These are phyloP conservation scores for Nakaseomyces kungkrabaensis DNA, from an alignment of 1,139 yeast genomes.

Conservation along the genomic window DNA sequence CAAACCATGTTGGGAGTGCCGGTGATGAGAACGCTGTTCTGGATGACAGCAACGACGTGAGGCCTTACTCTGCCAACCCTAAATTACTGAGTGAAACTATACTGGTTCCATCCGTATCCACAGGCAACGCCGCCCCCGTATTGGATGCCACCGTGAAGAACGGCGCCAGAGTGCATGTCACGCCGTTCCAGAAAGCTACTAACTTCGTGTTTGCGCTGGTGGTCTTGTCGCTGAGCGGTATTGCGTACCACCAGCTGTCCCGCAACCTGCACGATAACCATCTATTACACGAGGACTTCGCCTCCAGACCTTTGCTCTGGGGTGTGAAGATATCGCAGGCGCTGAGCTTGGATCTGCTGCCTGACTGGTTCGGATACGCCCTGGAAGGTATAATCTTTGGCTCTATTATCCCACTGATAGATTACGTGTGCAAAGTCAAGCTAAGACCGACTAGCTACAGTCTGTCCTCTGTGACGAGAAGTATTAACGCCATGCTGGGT, in stretches of 20 bases:
- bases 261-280: slow-evolving; percentile 44
- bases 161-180: background rate
- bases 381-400: slow-evolving; percentile 58
- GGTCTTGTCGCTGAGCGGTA: slow-evolving; percentile 39
- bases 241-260: slow-evolving; percentile 41
- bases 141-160: background rate
- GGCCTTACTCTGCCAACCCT: background rate
- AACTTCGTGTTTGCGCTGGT: slow-evolving; percentile 20
- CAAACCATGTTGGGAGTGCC: too few species aligned
- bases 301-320: slow-evolving; percentile 29
- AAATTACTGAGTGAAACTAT: background rate
- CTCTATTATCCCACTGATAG: slow-evolving; percentile 50
- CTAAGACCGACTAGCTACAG: slow-evolving; percentile 5
- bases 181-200: slow-evolving; percentile 7
- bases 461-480: slow-evolving; percentile 42
- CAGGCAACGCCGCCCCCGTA: background rate
- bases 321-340: slow-evolving; percentile 22
- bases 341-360: slow-evolving; percentile 18
- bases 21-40: background rate
- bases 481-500: slow-evolving; percentile 70
- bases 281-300: slow-evolving; percentile 30
- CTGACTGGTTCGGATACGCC: slow-evolving; percentile 34
- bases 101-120: background rate
- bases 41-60: background rate
- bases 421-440: slow-evolving; percentile 27